Conservation (phyloP, 768 basidiomycete genomes). For the Amanita polypyramis region DNA sequence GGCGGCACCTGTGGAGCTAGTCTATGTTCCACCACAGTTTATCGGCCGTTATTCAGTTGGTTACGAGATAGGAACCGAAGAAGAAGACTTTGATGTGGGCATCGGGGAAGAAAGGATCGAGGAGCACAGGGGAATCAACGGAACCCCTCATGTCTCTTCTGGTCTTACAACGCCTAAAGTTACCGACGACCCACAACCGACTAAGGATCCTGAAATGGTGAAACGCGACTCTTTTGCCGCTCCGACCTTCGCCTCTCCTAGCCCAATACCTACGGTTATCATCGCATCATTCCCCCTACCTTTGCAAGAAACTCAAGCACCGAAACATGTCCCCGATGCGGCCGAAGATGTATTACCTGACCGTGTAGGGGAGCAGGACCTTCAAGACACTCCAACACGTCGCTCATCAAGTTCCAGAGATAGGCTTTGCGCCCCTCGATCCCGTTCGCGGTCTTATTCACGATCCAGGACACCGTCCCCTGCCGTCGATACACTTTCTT, state of each 20-base stretch:
- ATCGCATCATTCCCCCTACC: background rate
- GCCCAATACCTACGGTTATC: conserved; percentile 2
- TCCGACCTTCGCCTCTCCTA: conserved; percentile 1
- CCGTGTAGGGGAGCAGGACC: background rate
- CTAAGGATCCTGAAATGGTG: background rate
- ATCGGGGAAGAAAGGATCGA: conserved; percentile 16
- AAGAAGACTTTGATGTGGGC: conserved; percentile 13
- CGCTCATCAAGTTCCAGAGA: background rate
- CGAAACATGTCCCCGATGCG: background rate
- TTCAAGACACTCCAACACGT: background rate
- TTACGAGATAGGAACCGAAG: conserved; percentile 14
- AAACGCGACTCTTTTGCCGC: conserved; percentile 1
- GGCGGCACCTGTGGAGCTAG: conserved; percentile 54
- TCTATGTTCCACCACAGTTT: conserved; percentile 49
- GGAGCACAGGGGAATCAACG: conserved; percentile 5
- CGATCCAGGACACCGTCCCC: conserved; percentile 39
- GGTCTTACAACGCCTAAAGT: background rate
- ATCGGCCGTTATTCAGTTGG: conserved; percentile 25
- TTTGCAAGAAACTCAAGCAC: background rate
- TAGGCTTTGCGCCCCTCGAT: background rate
- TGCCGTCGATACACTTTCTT: background rate
- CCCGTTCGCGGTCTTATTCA: conserved; percentile 24
- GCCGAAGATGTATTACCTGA: background rate
- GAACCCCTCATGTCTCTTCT: conserved; percentile 4
- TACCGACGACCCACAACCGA: background rate